phyloP scores from a whole-genome alignment of 257 asterid genomes.

The Penstemon barbatus region DNA sequence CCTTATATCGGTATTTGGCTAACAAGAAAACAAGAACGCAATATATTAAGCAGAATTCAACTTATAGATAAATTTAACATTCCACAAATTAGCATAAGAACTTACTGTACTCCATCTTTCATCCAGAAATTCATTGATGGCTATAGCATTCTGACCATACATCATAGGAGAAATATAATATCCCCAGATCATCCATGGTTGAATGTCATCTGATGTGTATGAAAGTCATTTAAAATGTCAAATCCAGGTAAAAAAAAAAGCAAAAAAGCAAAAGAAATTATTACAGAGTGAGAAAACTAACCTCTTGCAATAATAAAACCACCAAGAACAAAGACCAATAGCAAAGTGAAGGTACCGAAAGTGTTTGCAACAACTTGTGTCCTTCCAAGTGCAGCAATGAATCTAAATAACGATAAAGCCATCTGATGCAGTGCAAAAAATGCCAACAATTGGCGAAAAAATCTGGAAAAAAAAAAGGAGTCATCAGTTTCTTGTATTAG shows the following conservation, averaged over 20 bases:
- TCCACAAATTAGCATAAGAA: slow-evolving; percentile 14
- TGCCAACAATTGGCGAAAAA: slow-evolving; percentile 79
- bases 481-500: not conserved
- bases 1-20: slow-evolving; percentile 61
- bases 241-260: not conserved
- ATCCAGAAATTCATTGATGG: slow-evolving; percentile 79
- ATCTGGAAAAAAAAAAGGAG: slow-evolving; percentile 47
- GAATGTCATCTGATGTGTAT: slow-evolving; percentile 59
- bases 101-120: slow-evolving; percentile 86
- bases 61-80: not conserved
- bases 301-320: slow-evolving; percentile 90
- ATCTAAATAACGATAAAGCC: slow-evolving; percentile 89
- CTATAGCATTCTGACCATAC: slow-evolving; percentile 86
- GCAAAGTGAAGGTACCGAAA: slow-evolving; percentile 78
- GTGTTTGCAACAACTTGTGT: slow-evolving; percentile 79
- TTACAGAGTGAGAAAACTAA: slow-evolving; percentile 24
- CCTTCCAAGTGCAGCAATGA: slow-evolving; percentile 81
- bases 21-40: slow-evolving; percentile 22
- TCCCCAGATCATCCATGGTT: slow-evolving; percentile 89
- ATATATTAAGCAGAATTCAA: slow-evolving; percentile 20
- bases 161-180: slow-evolving; percentile 78
- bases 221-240: slow-evolving; percentile 3
- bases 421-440: slow-evolving; percentile 83
- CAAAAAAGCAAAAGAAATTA: not conserved
- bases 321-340: slow-evolving; percentile 88